These are phyloP conservation scores for Trametes hirsuta DNA, from an alignment of 1,284 basidiomycete genomes.

Conservation along the genomic window DNA sequence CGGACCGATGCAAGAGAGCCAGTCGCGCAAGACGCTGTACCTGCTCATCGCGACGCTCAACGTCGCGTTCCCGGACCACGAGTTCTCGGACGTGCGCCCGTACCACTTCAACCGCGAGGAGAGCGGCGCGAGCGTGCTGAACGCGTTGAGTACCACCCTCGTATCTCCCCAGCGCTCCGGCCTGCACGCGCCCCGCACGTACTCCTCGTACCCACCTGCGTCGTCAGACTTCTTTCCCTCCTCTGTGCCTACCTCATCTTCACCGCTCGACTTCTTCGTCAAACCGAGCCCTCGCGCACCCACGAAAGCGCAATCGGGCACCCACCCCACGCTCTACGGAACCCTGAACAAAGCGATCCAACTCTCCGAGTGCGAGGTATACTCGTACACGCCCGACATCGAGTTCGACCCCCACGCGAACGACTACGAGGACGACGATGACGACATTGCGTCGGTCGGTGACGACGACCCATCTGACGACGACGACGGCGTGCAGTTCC, in stretches of 20 bases:
- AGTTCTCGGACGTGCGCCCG: conserved; percentile 92
- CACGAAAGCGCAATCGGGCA: conserved; percentile 44
- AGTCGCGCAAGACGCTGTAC: conserved; percentile 87
- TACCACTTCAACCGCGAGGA: conserved; percentile 90
- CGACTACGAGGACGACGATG: conserved; percentile 78
- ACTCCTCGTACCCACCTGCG: conserved; percentile 79
- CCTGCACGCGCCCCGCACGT: conserved; percentile 70
- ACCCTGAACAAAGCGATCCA: conserved; percentile 91
- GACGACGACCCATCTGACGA: conserved; percentile 61
- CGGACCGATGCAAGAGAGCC: conserved; percentile 74
- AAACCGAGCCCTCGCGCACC: conserved; percentile 66
- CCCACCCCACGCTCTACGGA: conserved; percentile 84
- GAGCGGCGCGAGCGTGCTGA: conserved; percentile 76
- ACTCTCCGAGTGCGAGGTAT: conserved; percentile 93
- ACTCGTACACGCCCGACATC: conserved; percentile 91
- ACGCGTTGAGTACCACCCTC: conserved; percentile 80
- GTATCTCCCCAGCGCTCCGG: conserved; percentile 67
- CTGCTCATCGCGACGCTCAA: conserved; percentile 97
- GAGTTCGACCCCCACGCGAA: conserved; percentile 94
- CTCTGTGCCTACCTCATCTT: conserved; percentile 69
- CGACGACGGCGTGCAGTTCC: conserved; percentile 69
- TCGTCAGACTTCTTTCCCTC: conserved; percentile 76
- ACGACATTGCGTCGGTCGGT: conserved; percentile 59
- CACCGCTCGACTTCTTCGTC: conserved; percentile 56
- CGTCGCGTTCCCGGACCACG: conserved; percentile 96